phyloP scores from a whole-genome alignment of 257 asterid genomes.

The Solanum gandarillasii region DNA sequence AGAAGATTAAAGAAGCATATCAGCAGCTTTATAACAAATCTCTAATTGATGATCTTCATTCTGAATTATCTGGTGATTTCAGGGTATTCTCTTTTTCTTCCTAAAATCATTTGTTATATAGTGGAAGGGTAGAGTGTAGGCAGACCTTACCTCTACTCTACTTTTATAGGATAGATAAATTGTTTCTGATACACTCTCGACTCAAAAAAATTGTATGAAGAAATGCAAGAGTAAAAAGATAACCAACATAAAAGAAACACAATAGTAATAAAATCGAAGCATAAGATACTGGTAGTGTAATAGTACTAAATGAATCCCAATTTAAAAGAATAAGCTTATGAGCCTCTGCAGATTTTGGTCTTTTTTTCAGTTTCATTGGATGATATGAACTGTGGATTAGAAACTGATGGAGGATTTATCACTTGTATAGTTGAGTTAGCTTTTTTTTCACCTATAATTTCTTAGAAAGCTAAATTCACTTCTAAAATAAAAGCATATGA shows the following conservation, averaged over 20 bases:
- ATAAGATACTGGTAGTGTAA: background rate
- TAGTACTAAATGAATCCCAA: background rate
- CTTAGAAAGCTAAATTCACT: background rate
- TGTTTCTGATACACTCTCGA: background rate
- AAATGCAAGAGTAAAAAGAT: background rate
- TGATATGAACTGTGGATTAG: background rate
- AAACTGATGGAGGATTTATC: background rate
- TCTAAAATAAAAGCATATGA: background rate
- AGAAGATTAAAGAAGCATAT: constrained; percentile 43
- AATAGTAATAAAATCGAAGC: background rate
- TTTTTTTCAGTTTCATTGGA: background rate
- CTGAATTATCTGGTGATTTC: constrained; percentile 74
- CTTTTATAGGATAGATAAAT: background rate
- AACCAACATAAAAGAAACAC: background rate
- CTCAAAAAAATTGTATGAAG: too few species aligned
- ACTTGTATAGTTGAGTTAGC: background rate
- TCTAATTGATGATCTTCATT: constrained; percentile 35
- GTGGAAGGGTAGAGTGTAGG: too few species aligned
- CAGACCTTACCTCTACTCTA: background rate
- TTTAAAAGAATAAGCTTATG: background rate
- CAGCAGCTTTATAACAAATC: constrained; percentile 42
- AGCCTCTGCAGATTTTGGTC: background rate
- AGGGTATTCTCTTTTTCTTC: constrained; percentile 23
- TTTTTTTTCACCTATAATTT: background rate
- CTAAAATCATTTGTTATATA: too few species aligned